These are phyloP conservation scores for Calonectria hawksworthii DNA, from an alignment of 2,329 filamentous ascomycete genomes.

Conservation along the genomic window DNA sequence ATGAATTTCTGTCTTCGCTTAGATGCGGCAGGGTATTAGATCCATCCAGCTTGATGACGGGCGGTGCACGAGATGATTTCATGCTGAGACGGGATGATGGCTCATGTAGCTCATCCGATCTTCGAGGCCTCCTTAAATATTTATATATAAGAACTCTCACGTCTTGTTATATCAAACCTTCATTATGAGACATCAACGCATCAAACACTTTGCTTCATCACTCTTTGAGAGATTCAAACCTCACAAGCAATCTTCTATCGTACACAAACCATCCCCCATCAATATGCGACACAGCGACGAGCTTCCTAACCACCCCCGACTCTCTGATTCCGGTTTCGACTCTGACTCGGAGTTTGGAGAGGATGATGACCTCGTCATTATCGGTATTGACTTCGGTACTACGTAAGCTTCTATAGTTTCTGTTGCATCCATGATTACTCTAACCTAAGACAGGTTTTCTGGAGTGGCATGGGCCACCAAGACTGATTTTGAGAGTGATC, in stretches of 20 bases:
- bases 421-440: too few species aligned
- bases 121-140: neutral
- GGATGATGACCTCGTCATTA: conserved; percentile 4
- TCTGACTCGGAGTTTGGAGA: neutral
- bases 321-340: neutral
- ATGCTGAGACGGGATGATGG: neutral
- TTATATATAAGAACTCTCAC: neutral
- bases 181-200: neutral
- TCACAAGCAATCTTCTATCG: neutral
- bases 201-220: neutral
- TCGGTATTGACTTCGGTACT: conserved; percentile 15
- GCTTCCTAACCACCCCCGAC: neutral
- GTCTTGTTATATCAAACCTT: neutral
- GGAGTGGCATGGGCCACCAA: conserved; percentile 27
- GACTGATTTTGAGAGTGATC: conserved; percentile 19
- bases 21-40: neutral
- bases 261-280: neutral
- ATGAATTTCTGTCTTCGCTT: neutral
- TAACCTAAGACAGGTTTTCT: conserved; percentile 8
- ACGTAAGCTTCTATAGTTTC: neutral
- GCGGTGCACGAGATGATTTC: neutral
- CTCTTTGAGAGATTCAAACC: neutral
- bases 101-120: neutral
- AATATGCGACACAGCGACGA: neutral
- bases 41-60: neutral